Evolutionary conservation across 768 basidiomycete species (phyloP), one percentile per base, ranked within the genome.

Genomic region (Astraeus odoratus): DNA sequence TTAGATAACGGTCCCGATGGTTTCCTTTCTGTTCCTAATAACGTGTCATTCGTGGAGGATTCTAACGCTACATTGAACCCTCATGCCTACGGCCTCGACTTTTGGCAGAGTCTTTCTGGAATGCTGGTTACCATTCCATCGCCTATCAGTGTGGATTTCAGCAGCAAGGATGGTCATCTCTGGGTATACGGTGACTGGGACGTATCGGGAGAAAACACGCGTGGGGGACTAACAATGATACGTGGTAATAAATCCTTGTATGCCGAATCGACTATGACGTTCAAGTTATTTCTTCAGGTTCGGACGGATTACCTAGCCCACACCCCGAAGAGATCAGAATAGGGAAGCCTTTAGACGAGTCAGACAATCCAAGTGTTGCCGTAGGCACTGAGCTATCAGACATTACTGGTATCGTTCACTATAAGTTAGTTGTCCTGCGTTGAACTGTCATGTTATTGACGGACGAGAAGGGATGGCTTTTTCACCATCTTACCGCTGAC

Each of bases 71-170:
- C 69, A 5, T 57, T 80, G 30, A 68, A 71, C 42, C 78, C 78
- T 2, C 66, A 72, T 22, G 59, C 66, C 35, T 81, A 66, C 46
- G 81, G 79, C 6, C 56, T 81, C 26, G 80, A 81, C 54, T 81
- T 83, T 54, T 83, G 79, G 78, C 71, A 77, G 54, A 78, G 75
- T 53, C 67, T 83, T 8, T 75, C 78, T 48, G 78, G 78, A 2
- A 72, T 76, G 52, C 62, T 81, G 3, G 78, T 83, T 19, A 71
- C 70, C 0, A 65, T 81, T 19, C 72, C 67, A 4, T 65, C 59
- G 4, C 78, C 80, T 2, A 58, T 65, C 5, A 68, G 74, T 3
- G 53, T 73, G 5, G 64, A 70, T 46, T 81, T 80, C 55, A 68
- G 69, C 24, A 79, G 78, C 51, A 62, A 55, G 23, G 79, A 70